Base-by-base conservation (phyloP, 2,329 filamentous ascomycete species). In the Aspergillus uvarum region DNA sequence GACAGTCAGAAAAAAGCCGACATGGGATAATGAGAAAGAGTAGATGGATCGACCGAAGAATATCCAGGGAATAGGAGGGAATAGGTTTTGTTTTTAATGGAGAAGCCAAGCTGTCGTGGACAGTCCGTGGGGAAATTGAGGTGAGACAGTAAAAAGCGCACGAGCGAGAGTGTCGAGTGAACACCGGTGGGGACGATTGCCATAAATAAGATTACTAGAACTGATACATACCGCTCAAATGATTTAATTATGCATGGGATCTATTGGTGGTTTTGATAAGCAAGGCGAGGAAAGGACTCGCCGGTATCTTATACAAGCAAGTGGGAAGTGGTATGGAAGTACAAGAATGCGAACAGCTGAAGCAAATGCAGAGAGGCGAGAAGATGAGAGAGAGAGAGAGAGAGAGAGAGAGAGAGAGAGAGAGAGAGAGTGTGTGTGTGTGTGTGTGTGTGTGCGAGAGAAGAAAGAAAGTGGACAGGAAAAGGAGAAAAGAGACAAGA, bases 401-500 rank as follows among this genome's bases (percentile, higher is more conserved):
- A 10, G 22, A 22, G 38, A 51, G 38, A 38, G 24, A 54, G 24
- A 29, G 26, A 8, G 26, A 10, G 22, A 22, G 51, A 54, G 48
- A 48, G 38, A 51, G 38, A 38, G 24, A 54, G 24, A 29, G 26
- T n/a, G n/a, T n/a, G n/a, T n/a, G n/a, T n/a, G n/a, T n/a, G n/a
- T n/a, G n/a, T n/a, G 24, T 7, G 24, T 26, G 24, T 26, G 24
- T 26, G 53, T 38, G 42, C 44, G 53, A 35, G 42, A 49, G 35
- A 38, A 38, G 12, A 29, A 22, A 58, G 32, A 58, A 49, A 49
- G 47, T 63, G 55, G 49, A 49, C 59, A 54, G 57, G 42, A 54
- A 42, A 60, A 35, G 51, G 59, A 56, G 56, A 51, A 51, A 55
- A 47, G 48, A 29, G 22, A 56, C 53, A 51, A 63, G 48, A 49